Evolutionary conservation across 1,139 yeast genomes (phyloP).

Genomic region (Schizosaccharomyces versatilis): DNA sequence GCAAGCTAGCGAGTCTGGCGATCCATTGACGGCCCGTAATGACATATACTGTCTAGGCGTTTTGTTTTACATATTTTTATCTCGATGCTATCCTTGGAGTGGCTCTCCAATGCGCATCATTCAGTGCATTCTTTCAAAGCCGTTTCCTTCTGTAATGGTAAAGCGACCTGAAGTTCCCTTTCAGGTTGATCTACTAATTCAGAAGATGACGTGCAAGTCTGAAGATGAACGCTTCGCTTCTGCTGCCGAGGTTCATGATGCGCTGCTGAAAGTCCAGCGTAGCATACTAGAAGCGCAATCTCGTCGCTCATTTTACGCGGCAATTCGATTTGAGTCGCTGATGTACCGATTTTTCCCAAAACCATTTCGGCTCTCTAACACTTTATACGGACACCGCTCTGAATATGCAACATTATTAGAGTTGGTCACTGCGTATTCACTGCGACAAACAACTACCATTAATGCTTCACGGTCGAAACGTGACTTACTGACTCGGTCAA

Average conservation of each 20-base stretch:
- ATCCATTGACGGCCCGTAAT: slow-evolving; percentile 11
- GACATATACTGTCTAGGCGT: slow-evolving; percentile 14
- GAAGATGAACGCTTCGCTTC: slow-evolving; percentile 10
- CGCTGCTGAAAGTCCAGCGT: slow-evolving; percentile 5
- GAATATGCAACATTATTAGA: no score
- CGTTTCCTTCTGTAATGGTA: slow-evolving; percentile 10
- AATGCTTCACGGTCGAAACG: not conserved
- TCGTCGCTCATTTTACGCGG: no score
- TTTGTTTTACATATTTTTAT: slow-evolving; percentile 11
- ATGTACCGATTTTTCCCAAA: no score
- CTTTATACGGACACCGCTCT: no score
- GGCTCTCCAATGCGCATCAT: slow-evolving; percentile 12
- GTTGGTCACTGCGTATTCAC: no score
- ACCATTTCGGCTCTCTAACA: no score
- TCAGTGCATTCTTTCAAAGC: slow-evolving; percentile 12
- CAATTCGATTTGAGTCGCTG: no score
- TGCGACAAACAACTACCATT: no score
- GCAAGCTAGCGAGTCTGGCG: slow-evolving; percentile 13
- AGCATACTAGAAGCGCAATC: no score
- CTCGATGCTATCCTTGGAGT: slow-evolving; percentile 11
- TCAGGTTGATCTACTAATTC: slow-evolving; percentile 8
- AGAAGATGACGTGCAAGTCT: slow-evolving; percentile 12
- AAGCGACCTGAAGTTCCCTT: slow-evolving; percentile 12
- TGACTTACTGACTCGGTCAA: not conserved
- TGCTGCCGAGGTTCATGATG: slow-evolving; percentile 9